Conservation (phyloP, 805 yeast species). For the Saccharomyces cerevisiae region DNA sequence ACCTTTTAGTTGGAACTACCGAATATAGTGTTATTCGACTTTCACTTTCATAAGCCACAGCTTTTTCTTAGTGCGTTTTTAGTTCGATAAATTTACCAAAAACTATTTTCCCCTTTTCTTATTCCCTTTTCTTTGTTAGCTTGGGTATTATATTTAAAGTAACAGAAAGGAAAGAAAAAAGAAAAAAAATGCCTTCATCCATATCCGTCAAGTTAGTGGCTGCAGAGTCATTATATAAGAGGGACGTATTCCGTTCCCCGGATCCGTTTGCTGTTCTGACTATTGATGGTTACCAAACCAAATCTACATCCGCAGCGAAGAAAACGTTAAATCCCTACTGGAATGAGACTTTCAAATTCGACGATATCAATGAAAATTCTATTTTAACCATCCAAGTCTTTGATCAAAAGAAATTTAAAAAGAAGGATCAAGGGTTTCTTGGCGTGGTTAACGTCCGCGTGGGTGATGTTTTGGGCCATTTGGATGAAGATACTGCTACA, state of each 20-base stretch:
- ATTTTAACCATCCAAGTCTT: constrained; percentile 88
- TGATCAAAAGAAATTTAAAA: constrained; percentile 94
- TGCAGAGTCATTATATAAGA: constrained; percentile 88
- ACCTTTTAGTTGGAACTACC: neutral
- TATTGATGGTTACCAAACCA: constrained; percentile 95
- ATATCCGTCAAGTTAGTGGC: constrained; percentile 77
- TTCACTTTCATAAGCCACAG: neutral
- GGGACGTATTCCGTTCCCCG: constrained; percentile 92
- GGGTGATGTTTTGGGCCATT: constrained; percentile 57
- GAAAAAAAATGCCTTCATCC: constrained; percentile 18
- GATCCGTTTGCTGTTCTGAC: constrained; percentile 97
- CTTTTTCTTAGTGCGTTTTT: neutral
- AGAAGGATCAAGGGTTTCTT: constrained; percentile 95
- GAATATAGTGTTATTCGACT: neutral
- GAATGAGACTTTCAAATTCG: constrained; percentile 85
- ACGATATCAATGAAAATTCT: constrained; percentile 65
- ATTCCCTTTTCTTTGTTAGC: neutral
- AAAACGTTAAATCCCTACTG: constrained; percentile 95
- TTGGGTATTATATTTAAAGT: neutral
- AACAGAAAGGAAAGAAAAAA: neutral
- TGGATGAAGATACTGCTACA: constrained; percentile 47
- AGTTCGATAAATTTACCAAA: neutral
- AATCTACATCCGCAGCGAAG: constrained; percentile 87
- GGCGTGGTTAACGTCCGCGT: constrained; percentile 91
- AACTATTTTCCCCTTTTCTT: neutral